These are phyloP conservation scores for Malus asiatica DNA, from an alignment of 306 rosid species.

Conservation along the genomic window DNA sequence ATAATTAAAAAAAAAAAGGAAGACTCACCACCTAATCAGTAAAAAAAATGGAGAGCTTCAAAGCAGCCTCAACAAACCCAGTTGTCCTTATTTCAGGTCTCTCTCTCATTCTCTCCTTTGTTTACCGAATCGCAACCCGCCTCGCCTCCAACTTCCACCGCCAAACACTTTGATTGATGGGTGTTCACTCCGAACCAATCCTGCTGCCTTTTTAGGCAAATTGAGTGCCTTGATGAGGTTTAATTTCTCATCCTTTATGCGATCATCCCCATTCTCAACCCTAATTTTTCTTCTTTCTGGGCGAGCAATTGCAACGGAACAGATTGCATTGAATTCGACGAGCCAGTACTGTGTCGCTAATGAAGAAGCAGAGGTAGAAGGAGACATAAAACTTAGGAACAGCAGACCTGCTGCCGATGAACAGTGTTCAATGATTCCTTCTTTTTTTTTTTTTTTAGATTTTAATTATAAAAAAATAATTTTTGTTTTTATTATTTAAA, in stretches of 20 bases:
- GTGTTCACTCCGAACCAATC: slow-evolving; percentile 20
- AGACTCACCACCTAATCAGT: no score
- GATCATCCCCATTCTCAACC: slow-evolving; percentile 27
- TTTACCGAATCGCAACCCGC: slow-evolving; percentile 25
- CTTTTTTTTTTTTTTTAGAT: no score
- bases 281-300: slow-evolving; percentile 26
- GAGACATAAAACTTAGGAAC: no score
- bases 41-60: no score
- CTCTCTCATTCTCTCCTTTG: no score
- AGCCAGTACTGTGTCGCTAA: not conserved
- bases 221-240: slow-evolving; percentile 44
- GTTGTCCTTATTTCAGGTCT: no score
- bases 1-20: no score
- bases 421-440: no score
- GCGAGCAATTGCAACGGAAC: slow-evolving; percentile 28
- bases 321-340: slow-evolving; percentile 14
- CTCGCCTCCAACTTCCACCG: slow-evolving; percentile 29
- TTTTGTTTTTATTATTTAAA: no score
- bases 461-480: no score
- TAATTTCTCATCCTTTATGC: slow-evolving; percentile 35
- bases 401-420: no score
- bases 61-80: no score
- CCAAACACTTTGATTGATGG: slow-evolving; percentile 40
- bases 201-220: slow-evolving; percentile 43
- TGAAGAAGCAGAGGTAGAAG: slow-evolving; percentile 11